Base-by-base conservation (phyloP, 768 basidiomycete species). In the Mycena venus region DNA sequence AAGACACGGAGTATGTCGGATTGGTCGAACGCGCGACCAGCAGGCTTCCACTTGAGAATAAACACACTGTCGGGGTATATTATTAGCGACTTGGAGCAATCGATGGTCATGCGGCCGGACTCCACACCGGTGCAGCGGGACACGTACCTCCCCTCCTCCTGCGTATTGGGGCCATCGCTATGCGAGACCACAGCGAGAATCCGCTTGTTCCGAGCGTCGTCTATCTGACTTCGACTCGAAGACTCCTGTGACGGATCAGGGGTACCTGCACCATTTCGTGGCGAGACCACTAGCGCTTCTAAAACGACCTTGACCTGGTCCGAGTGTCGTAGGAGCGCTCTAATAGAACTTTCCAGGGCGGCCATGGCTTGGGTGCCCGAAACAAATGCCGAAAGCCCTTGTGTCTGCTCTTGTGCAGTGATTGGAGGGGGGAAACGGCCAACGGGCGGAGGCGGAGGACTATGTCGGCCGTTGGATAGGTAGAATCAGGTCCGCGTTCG, bases 101-200 rank as follows among this genome's bases (percentile, higher is more conserved):
- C 21, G 7, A 38, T n/a, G 68, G 68, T 66, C 55, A 67, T 77
- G 74, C 36, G 36, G 36, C 36, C 15, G 36, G 36, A 38, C 1
- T 38, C 36, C 36, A 38, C 10, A 38, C 36, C 36, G 36, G 36
- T 38, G 36, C 2, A 38, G 10, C 36, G 36, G 36, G 36, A 17
- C 12, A 81, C 86, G 49, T 68, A 91, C 91, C 90, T 86, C 74
- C 89, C 91, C 78, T 91, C 86, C 74, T 91, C 91, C n/a, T 82
- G 82, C 23, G 83, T 80, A 61, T 83, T 82, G 77, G 82, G 81
- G 63, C 84, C 80, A 75, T 85, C 83, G 71, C 82, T 86, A 73
- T 91, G 91, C 1, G 86, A 83, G 25, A 92, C 82, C 19, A 92
- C 84, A 11, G 88, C 90, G 55, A 91, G 83, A 68, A 90, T 79